Conservation (phyloP, 371 early-diverging fungal species). For the Mucor plumbeus region DNA sequence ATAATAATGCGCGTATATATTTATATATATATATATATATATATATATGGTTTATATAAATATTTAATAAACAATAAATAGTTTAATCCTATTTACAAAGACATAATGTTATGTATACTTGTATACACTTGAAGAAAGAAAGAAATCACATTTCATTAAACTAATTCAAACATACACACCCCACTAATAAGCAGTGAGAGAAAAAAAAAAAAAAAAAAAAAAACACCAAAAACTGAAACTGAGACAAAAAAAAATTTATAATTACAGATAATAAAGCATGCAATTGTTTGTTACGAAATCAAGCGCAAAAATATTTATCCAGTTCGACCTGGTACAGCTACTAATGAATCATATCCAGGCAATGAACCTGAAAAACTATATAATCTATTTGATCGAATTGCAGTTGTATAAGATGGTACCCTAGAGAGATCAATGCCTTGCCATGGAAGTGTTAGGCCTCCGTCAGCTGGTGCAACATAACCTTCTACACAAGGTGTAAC, state of each 20-base stretch:
- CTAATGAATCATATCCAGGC: slow-evolving; percentile 45
- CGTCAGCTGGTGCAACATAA: slow-evolving; percentile 27
- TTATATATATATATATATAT: too few relatives aligned
- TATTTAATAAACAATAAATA: too few relatives aligned
- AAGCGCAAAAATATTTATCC: neutral
- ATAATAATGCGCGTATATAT: neutral
- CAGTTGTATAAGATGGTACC: slow-evolving; percentile 51
- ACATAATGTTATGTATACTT: neutral
- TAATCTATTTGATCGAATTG: slow-evolving; percentile 45
- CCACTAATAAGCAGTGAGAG: neutral
- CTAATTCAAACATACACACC: neutral
- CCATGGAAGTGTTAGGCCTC: slow-evolving; percentile 54
- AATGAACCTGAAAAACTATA: slow-evolving; percentile 49
- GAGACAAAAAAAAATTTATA: neutral
- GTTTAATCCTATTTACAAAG: neutral
- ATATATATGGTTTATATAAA: too few relatives aligned
- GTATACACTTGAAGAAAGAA: neutral
- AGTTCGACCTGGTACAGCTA: slow-evolving; percentile 32
- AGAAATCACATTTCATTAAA: too few relatives aligned
- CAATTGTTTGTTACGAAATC: neutral
- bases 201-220: slow-evolving; percentile 15
- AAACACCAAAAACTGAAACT: neutral
- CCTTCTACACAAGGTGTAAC: slow-evolving; percentile 46
- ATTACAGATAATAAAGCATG: neutral
- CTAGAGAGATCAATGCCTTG: slow-evolving; percentile 44